Conservation (phyloP, 345 rosid genomes). For the Erodium maritimum region DNA sequence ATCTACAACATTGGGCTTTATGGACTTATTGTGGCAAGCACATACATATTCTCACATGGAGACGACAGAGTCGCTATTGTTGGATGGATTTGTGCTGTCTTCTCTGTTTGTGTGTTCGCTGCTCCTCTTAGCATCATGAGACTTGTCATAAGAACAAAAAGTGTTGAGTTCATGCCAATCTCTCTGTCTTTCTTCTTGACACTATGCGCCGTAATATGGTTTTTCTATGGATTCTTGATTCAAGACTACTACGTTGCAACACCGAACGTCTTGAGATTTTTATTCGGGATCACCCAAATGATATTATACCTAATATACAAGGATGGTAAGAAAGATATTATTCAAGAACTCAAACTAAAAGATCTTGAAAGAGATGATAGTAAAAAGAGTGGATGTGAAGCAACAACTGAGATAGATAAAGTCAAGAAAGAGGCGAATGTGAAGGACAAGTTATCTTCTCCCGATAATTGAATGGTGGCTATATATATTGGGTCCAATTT, state of each 20-base stretch:
- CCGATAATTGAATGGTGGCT: no score
- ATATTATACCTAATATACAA: no score
- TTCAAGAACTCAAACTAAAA: no score
- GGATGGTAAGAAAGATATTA: no score
- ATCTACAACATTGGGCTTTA: constrained; percentile 22
- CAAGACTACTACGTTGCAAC: constrained; percentile 17
- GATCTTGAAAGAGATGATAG: no score
- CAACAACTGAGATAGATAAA: no score
- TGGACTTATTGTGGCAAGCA: constrained; percentile 18
- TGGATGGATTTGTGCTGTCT: constrained; percentile 41
- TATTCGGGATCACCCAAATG: no score
- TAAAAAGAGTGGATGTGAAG: no score
- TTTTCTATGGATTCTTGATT: constrained; percentile 20
- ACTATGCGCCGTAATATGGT: constrained; percentile 20
- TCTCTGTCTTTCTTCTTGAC: constrained; percentile 31
- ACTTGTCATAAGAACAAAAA: constrained; percentile 33
- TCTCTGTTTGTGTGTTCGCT: constrained; percentile 36
- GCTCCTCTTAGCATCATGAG: constrained; percentile 59
- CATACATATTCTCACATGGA: constrained; percentile 15
- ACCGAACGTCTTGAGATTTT: no score
- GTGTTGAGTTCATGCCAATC: constrained; percentile 50
- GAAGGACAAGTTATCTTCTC: no score
- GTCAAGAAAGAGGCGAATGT: no score
- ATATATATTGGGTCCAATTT: no score
- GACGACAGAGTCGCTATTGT: constrained; percentile 17